Evolutionary conservation across 139 green algal species (phyloP), one percentile per base, ranked within the genome.

Genomic region (Eudorina sp.): DNA sequence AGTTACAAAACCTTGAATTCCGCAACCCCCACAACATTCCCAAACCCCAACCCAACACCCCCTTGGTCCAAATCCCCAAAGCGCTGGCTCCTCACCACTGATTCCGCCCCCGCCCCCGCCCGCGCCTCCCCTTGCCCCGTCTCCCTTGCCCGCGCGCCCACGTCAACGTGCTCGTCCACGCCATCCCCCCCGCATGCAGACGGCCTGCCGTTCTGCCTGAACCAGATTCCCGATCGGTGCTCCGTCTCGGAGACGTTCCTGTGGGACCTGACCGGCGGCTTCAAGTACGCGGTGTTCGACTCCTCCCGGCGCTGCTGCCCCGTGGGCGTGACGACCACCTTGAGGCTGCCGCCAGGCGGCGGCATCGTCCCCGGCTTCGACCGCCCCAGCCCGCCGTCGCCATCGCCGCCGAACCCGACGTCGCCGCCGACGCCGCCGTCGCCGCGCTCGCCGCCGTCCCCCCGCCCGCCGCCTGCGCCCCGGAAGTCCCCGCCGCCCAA

Each of bases 231-330:
- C 29, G 43, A 7, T 2, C 31, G 43, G 45, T 81, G 73, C 73
- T 38, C 73, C 48, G 21, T 53, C 27, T 36, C 29, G 46, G 13
- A 81, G 43, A 62, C 27, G 40, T 70, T 84, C 34, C 19, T 84
- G 18, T 27, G 36, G 34, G 31, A 53, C 6, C 3, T 2, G 2
- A 55, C 55, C 3, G 36, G 16, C 16, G 76, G 66, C 31, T 72
- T 60, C 53, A 36, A 53, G 76, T 84, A 72, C 53, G 48, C 76
- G 5, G 25, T 84, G 34, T 84, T 84, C 53, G 38, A 84, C 76
- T 27, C 34, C 21, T 36, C 16, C 16, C 70, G 70, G 53, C 36
- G 51, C 8, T 84, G 76, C 34, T 84, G 76, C 48, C 76, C 76
- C 43, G 11, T 40, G 1, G 72, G 45, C 43, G 41, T 41, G 1